phyloP scores from a whole-genome alignment of 495 filamentous ascomycete genomes.

The Beverwykella pulmonaria region DNA sequence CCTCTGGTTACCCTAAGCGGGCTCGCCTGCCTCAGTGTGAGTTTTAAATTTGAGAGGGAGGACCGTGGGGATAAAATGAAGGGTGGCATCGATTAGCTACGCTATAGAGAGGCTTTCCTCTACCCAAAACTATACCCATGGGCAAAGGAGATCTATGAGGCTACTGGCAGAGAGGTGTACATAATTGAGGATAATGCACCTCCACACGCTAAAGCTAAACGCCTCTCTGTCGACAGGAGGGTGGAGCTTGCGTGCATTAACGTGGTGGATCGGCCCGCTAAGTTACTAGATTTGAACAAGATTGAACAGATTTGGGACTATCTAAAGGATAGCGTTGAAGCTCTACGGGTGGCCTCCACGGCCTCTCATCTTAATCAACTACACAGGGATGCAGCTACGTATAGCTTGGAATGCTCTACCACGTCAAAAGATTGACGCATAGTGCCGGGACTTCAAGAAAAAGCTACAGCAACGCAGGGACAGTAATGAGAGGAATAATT shows the following conservation, averaged over 20 bases:
- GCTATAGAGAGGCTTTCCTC: slow-evolving; percentile 1
- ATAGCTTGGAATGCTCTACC: neutral
- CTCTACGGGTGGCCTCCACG: neutral
- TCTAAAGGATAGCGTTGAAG: neutral
- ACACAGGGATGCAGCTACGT: neutral
- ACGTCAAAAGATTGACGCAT: neutral
- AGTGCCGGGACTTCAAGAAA: neutral
- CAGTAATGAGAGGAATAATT: neutral
- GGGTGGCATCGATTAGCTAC: slow-evolving; percentile 1
- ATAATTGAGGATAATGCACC: neutral
- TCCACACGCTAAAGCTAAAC: neutral
- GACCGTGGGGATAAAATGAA: neutral
- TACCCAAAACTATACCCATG: neutral
- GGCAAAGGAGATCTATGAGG: neutral
- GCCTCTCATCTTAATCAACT: neutral
- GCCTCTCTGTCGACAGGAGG: neutral
- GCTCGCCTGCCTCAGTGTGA: neutral
- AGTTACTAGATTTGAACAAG: neutral
- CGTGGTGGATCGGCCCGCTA: too few relatives aligned
- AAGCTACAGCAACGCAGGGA: slow-evolving; percentile 1
- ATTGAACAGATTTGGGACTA: neutral
- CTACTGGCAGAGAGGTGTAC: neutral
- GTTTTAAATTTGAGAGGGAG: neutral
- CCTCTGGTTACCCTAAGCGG: neutral
- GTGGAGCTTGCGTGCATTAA: neutral